Evolutionary conservation across 2,329 filamentous ascomycete species (phyloP).

Genomic region (Fusarium acutatum): DNA sequence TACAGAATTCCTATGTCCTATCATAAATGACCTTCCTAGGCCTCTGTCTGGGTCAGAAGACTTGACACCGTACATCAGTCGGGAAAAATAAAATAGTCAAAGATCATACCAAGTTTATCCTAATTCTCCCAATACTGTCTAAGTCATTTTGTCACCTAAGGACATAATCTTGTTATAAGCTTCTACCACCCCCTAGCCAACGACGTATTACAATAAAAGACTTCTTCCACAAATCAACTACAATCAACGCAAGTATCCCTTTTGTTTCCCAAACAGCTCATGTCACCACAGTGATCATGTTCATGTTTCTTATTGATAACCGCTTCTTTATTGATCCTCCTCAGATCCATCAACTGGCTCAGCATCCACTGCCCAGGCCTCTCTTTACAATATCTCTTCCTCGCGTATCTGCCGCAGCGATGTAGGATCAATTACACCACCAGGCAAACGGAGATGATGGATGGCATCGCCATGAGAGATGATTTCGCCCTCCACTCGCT

Average conservation of each 20-base stretch:
- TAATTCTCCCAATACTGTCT: not conserved
- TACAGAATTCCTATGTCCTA: not conserved
- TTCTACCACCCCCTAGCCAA: not conserved
- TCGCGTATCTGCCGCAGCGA: not conserved
- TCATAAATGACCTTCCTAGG: not conserved
- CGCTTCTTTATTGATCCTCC: not conserved
- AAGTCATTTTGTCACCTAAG: not conserved
- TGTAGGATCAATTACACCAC: not conserved
- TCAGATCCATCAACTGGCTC: not conserved
- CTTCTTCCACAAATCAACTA: not conserved
- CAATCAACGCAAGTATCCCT: not conserved
- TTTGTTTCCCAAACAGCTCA: not conserved
- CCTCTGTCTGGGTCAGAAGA: not conserved
- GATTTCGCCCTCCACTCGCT: not conserved
- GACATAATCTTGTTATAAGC: not conserved
- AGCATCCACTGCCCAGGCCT: not conserved
- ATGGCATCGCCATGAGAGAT: slow-evolving; percentile 6
- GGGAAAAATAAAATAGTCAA: not conserved
- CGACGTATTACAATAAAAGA: not conserved
- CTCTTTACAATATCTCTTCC: not conserved
- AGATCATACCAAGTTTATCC: not conserved
- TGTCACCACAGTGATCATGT: not conserved
- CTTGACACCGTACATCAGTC: not conserved
- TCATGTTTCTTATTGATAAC: not conserved
- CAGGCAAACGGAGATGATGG: not conserved